Evolutionary conservation across 495 filamentous ascomycete species (phyloP).

Genomic region (Viridothelium virens): DNA sequence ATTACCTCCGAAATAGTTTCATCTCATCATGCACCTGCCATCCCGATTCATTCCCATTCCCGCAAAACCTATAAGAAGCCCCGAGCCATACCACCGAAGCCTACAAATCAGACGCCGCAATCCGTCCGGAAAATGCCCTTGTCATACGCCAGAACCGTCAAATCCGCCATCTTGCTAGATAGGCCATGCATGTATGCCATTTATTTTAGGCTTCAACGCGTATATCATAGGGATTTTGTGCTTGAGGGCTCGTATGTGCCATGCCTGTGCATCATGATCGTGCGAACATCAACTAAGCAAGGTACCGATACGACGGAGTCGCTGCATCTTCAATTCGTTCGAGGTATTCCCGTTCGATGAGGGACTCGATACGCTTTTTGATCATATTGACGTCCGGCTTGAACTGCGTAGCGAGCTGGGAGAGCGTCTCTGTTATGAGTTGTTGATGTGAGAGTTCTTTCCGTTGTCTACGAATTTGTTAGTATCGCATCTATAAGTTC

Average conservation of each 20-base stretch:
- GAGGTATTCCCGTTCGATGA: conserved; percentile 91
- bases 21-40: not conserved
- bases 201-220: too few species aligned
- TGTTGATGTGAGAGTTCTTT: conserved; percentile 74
- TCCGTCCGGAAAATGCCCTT: too few species aligned
- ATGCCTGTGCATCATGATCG: not conserved
- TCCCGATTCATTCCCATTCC: not conserved
- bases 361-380: conserved; percentile 86
- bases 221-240: not conserved
- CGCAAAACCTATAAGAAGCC: not conserved
- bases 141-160: too few species aligned
- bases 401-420: conserved; percentile 70
- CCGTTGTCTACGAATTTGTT: conserved; percentile 59
- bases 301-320: conserved; percentile 65
- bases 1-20: not conserved
- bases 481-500: conserved; percentile 11
- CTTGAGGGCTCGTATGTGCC: not conserved
- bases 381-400: conserved; percentile 83
- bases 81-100: not conserved
- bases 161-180: too few species aligned
- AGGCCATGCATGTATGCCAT: too few species aligned
- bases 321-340: conserved; percentile 68
- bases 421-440: conserved; percentile 76
- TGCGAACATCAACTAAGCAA: conserved; percentile 47
- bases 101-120: too few species aligned